A percentile compares a stretch with the other conserved stretches of the same genome.
Conservation (phyloP, 176 grass and related monocot genomes). For the Panicum miliaceum region DNA sequence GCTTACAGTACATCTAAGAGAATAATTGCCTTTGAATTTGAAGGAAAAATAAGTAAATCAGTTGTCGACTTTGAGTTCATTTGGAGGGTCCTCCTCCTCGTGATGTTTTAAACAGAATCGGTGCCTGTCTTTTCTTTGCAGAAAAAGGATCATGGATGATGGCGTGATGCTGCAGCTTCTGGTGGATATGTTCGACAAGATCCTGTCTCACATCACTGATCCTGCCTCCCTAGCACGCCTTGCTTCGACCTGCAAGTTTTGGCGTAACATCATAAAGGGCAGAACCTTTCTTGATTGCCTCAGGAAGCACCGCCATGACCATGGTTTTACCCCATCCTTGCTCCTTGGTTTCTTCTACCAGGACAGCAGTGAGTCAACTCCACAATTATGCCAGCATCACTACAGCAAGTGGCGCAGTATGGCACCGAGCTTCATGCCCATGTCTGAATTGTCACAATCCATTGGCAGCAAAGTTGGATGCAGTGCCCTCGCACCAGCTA, state of each 20-base stretch:
- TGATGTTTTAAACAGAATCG: neutral
- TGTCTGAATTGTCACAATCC: slow-evolving; percentile 4
- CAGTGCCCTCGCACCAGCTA: neutral
- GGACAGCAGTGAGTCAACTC: neutral
- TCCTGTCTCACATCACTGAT: slow-evolving; percentile 10
- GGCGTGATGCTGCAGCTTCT: neutral
- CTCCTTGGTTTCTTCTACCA: slow-evolving; percentile 46
- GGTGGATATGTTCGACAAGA: slow-evolving; percentile 28
- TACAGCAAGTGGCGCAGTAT: slow-evolving; percentile 5
- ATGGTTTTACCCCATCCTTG: slow-evolving; percentile 33
- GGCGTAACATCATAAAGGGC: slow-evolving; percentile 29
- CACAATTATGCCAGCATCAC: neutral
- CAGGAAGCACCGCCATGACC: neutral
- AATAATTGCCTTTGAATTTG: neutral
- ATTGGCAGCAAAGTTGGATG: neutral
- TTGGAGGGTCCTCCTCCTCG: neutral
- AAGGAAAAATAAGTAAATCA: neutral
- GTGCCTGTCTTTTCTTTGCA: neutral
- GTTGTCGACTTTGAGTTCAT: neutral
- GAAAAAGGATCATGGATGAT: slow-evolving; percentile 21
- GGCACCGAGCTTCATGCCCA: slow-evolving; percentile 21
- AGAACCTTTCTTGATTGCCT: slow-evolving; percentile 6
- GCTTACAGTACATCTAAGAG: neutral
- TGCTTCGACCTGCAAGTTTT: slow-evolving; percentile 36
- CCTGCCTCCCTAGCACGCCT: slow-evolving; percentile 13